These are phyloP conservation scores for Phlebopus sp. DNA, from an alignment of 1,284 basidiomycete species.

Conservation along the genomic window DNA sequence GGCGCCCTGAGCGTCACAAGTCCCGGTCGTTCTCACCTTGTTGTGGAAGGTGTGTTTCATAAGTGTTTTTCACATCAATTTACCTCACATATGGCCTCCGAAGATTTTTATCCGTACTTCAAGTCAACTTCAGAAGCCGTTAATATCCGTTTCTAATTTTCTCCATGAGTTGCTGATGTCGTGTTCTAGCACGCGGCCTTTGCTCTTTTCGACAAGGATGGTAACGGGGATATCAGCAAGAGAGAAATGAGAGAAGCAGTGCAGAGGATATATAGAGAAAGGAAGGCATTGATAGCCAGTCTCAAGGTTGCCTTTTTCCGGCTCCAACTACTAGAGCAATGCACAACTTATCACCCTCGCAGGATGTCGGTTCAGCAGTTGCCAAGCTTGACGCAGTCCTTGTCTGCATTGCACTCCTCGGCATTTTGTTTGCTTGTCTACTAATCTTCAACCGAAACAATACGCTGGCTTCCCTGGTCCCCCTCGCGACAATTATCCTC, in stretches of 20 bases:
- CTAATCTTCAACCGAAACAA: slow-evolving; percentile 75
- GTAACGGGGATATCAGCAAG: slow-evolving; percentile 79
- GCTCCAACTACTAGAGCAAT: not conserved
- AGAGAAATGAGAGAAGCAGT: slow-evolving; percentile 84
- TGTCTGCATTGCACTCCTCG: slow-evolving; percentile 55
- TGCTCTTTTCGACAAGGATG: slow-evolving; percentile 77
- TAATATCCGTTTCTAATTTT: slow-evolving; percentile 25
- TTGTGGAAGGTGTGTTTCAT: slow-evolving; percentile 56
- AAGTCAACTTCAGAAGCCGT: slow-evolving; percentile 68
- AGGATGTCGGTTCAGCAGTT: slow-evolving; percentile 72
- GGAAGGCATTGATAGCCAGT: slow-evolving; percentile 69
- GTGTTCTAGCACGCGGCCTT: slow-evolving; percentile 65
- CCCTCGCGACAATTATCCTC: slow-evolving; percentile 76
- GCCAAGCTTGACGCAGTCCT: slow-evolving; percentile 76
- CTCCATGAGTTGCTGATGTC: slow-evolving; percentile 7
- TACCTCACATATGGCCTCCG: slow-evolving; percentile 7
- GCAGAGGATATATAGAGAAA: slow-evolving; percentile 77
- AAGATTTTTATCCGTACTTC: slow-evolving; percentile 80
- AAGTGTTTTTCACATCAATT: not conserved
- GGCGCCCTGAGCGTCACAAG: slow-evolving; percentile 59
- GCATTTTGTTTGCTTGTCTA: slow-evolving; percentile 70
- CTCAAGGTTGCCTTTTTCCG: slow-evolving; percentile 50
- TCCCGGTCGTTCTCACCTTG: slow-evolving; percentile 56
- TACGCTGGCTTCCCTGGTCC: slow-evolving; percentile 76
- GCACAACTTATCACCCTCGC: slow-evolving; percentile 7